A percentile compares a stretch with the other conserved stretches of the same genome.
Evolutionary conservation across 257 asterid species (phyloP).

Genomic region (Gardenia jasminoides): DNA sequence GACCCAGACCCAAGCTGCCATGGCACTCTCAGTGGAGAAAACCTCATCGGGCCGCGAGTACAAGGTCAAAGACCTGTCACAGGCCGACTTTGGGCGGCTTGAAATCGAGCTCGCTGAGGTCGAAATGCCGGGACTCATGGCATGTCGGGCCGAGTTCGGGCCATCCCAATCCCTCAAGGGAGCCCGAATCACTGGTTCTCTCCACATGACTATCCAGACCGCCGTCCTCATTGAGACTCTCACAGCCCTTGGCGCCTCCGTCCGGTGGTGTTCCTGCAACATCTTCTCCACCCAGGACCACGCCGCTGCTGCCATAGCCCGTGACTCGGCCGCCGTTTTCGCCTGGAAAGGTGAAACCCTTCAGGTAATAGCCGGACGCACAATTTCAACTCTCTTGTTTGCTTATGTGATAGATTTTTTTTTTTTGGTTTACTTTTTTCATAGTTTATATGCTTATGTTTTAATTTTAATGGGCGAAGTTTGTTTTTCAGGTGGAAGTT

Average conservation of each 20-base stretch:
- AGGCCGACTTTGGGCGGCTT: slow-evolving; percentile 86
- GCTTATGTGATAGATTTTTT: too few species aligned
- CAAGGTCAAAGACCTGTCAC: slow-evolving; percentile 93
- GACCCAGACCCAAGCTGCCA: slow-evolving; percentile 17
- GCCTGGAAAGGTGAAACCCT: slow-evolving; percentile 91
- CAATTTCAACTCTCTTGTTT: too few species aligned
- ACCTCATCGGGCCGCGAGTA: slow-evolving; percentile 77
- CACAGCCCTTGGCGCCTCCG: slow-evolving; percentile 81
- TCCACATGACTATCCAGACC: slow-evolving; percentile 89
- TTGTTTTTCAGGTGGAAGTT: too few species aligned
- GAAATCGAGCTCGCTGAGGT: slow-evolving; percentile 88
- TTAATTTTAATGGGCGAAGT: too few species aligned
- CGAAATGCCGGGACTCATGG: slow-evolving; percentile 83
- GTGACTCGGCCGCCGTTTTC: slow-evolving; percentile 85
- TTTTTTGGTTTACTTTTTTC: too few species aligned
- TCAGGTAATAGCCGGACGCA: slow-evolving; percentile 18
- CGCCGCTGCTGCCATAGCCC: slow-evolving; percentile 84
- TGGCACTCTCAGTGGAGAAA: slow-evolving; percentile 75
- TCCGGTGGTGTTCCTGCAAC: slow-evolving; percentile 93
- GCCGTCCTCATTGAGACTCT: slow-evolving; percentile 77
- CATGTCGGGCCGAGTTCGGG: slow-evolving; percentile 75
- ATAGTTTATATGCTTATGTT: too few species aligned
- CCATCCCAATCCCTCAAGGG: slow-evolving; percentile 76
- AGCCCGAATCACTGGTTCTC: slow-evolving; percentile 68
- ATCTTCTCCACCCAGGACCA: slow-evolving; percentile 89